Percentiles rank a stretch among this genome's conserved stretches.
phyloP scores from a whole-genome alignment of 345 rosid genomes.

The Euphorbia pulcherrima region DNA sequence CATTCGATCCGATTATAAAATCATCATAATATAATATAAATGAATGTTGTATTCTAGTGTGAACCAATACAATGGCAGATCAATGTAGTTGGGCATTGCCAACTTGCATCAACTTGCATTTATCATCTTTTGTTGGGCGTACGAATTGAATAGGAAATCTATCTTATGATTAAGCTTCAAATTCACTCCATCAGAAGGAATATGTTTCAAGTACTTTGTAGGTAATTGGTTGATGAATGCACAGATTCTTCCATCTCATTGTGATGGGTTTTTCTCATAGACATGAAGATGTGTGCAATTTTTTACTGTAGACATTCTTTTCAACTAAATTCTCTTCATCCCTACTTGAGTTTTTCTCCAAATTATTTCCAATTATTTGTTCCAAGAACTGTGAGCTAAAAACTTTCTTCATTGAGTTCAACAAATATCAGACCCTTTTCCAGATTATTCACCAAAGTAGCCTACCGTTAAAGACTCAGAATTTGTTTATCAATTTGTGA shows the following conservation, averaged over 20 bases:
- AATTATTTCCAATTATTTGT: neutral
- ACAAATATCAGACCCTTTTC: conserved; percentile 70
- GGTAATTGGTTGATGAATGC: conserved; percentile 43
- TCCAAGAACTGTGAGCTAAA: conserved; percentile 12
- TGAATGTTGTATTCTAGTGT: no score
- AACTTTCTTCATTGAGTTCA: conserved; percentile 24
- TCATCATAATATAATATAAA: no score
- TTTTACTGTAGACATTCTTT: conserved; percentile 30
- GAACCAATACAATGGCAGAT: no score
- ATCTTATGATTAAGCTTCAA: no score
- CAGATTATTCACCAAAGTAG: conserved; percentile 78
- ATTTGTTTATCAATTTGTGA: conserved; percentile 63
- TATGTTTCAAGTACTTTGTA: conserved; percentile 3
- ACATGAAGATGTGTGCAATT: conserved; percentile 51
- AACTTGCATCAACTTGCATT: no score
- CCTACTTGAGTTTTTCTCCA: conserved; percentile 18
- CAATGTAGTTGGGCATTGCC: no score
- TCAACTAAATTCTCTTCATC: conserved; percentile 23
- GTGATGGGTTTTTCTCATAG: conserved; percentile 40
- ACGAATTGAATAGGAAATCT: no score
- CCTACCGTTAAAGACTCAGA: conserved; percentile 69
- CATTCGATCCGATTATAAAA: no score
- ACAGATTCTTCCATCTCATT: conserved; percentile 19
- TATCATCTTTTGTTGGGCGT: no score
- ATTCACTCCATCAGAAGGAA: no score